A percentile compares a stretch with the other conserved stretches of the same genome.
These are phyloP conservation scores for Falciphora oryzae DNA, from an alignment of 2,329 filamentous ascomycete genomes.

Conservation along the genomic window DNA sequence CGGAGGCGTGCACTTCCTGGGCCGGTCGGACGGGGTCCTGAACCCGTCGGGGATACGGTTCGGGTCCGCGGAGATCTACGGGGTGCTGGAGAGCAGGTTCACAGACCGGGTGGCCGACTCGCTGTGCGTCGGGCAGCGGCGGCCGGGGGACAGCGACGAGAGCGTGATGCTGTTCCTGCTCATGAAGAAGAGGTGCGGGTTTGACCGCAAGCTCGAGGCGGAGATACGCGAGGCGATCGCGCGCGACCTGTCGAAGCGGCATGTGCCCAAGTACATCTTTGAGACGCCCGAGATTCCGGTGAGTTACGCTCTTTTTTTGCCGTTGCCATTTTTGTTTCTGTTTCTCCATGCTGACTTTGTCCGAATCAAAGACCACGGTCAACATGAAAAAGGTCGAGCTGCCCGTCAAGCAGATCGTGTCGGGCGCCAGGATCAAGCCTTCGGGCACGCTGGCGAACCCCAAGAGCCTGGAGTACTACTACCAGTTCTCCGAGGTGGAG, in stretches of 20 bases:
- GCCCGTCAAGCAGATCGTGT: conserved; percentile 79
- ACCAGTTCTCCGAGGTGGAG: conserved; percentile 70
- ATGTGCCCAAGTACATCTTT: conserved; percentile 74
- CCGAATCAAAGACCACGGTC: conserved; percentile 57
- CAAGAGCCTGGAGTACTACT: conserved; percentile 69
- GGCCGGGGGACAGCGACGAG: conserved; percentile 51
- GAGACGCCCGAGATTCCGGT: conserved; percentile 77
- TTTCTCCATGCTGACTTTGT: conserved; percentile 14
- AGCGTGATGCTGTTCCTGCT: conserved; percentile 49
- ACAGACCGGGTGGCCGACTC: conserved; percentile 58
- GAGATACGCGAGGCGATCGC: conserved; percentile 61
- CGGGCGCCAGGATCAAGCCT: conserved; percentile 65
- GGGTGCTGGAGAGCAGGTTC: conserved; percentile 63
- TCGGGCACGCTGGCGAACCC: conserved; percentile 75
- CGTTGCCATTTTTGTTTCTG: background rate
- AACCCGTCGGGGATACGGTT: conserved; percentile 77
- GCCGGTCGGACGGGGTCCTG: conserved; percentile 70
- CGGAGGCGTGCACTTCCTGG: conserved; percentile 59
- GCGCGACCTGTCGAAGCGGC: conserved; percentile 61
- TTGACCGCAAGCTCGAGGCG: conserved; percentile 48
- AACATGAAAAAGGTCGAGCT: conserved; percentile 83
- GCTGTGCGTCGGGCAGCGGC: conserved; percentile 73
- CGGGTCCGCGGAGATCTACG: conserved; percentile 75
- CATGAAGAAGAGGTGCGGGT: conserved; percentile 48
- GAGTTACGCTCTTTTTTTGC: conserved; percentile 27